Conservation (phyloP, 1,284 basidiomycete species). For the Cutaneotrichosporon daszewskae region DNA sequence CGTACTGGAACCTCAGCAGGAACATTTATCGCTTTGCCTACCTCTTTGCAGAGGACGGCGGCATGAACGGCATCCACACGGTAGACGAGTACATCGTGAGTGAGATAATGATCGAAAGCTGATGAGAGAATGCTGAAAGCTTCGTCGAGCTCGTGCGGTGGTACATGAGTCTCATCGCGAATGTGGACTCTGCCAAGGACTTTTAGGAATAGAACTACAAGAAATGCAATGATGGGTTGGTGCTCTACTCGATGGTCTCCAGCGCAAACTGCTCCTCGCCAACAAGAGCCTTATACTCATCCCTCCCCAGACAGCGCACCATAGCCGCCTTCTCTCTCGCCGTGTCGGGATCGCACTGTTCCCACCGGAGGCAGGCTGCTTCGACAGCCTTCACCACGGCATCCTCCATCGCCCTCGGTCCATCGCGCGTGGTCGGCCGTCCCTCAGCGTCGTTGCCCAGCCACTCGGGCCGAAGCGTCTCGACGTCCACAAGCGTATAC, state of each 20-base stretch:
- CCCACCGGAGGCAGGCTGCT: neutral
- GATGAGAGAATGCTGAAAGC: conserved; percentile 25
- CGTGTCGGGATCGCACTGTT: conserved; percentile 1
- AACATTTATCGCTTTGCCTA: conserved; percentile 44
- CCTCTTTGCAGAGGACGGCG: conserved; percentile 6
- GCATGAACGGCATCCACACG: conserved; percentile 31
- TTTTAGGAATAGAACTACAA: neutral
- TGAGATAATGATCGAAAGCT: too few species aligned
- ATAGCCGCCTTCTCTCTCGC: neutral
- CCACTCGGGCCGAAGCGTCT: conserved; percentile 12
- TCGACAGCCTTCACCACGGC: neutral
- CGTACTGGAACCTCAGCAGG: conserved; percentile 40
- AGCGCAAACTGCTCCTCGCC: conserved; percentile 7
- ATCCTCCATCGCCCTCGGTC: neutral
- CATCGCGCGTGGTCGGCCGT: neutral
- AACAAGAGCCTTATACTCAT: conserved; percentile 4
- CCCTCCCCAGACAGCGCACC: conserved; percentile 1
- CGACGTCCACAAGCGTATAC: conserved; percentile 11
- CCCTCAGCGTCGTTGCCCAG: conserved; percentile 4
- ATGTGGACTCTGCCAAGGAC: conserved; percentile 32
- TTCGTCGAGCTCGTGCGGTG: conserved; percentile 40
- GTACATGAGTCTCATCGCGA: conserved; percentile 39
- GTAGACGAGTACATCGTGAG: conserved; percentile 34
- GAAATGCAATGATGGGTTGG: too few species aligned
- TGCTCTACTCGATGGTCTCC: conserved; percentile 9